Evolutionary conservation across 768 basidiomycete species (phyloP), one percentile per base, ranked within the genome.

Genomic region (Serendipita sp.): DNA sequence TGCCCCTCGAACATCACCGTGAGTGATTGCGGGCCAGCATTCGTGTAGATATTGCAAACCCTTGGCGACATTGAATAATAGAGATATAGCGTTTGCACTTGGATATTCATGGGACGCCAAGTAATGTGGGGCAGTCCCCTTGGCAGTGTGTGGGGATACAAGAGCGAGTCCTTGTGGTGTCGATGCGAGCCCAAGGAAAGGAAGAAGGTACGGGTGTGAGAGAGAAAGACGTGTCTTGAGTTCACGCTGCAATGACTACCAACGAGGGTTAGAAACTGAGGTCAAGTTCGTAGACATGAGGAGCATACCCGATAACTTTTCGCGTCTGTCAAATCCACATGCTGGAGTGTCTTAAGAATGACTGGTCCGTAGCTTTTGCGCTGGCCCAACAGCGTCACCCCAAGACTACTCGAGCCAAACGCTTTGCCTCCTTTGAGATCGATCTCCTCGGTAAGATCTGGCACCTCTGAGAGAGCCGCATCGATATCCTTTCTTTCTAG

Each of bases 1-100:
- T 11, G 30, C 30, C 53, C 53, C 53, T 31, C 53, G 53, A 58
- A 58, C 53, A 31, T 58, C 53, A n/a, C 53, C 53, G n/a, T 58
- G 53, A 33, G 53, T 34, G 31, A 58, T 24, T 33, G 53, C 24
- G 9, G 53, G 53, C 53, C 53, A 58, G 31, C 30, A 58, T 11
- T 22, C 22, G 31, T 58, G 53, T 13, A 58, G 30, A 26, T 58
- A 58, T 9, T 58, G 20, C 9, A 58, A 26, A 4, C 53, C 53
- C 17, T 58, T 24, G 17, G 53, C 53, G 20, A 31, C 53, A 11
- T 24, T 31, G 24, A 31, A 22, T 9, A 58, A 31, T 4, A 58
- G 17, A 3, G 53, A 22, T 24, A 58, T 58, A 9, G 53, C 53
- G n/a, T 58, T 58, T 28, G 53, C 53, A 28, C 30, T 31, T 58